phyloP scores from a whole-genome alignment of 108 stramenopile genomes.

The Pelagomonas calceolata region DNA sequence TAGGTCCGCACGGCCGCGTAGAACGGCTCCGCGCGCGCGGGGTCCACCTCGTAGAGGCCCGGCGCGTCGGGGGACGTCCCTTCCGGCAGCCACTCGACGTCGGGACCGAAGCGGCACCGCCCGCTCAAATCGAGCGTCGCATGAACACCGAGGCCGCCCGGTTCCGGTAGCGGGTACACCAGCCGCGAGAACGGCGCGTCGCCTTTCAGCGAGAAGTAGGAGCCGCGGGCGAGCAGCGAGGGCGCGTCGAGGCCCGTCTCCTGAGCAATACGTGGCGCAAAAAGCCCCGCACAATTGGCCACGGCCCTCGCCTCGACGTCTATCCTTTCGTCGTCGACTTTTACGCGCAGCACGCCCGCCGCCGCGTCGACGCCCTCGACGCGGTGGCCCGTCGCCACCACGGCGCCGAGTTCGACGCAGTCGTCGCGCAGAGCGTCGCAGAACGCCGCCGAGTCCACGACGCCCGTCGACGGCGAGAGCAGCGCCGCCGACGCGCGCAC shows the following conservation, averaged over 20 bases:
- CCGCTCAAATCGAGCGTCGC: conserved; percentile 4
- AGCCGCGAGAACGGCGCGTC: background rate
- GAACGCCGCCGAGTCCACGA: background rate
- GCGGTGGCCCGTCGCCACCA: background rate
- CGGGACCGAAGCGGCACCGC: conserved; percentile 1
- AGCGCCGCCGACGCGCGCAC: background rate
- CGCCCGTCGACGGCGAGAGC: background rate
- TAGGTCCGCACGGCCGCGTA: background rate
- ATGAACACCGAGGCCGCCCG: conserved; percentile 9
- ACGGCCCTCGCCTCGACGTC: background rate
- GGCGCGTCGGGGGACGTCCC: background rate
- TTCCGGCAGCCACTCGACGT: conserved; percentile 6
- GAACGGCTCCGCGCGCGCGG: background rate
- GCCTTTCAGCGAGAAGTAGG: background rate
- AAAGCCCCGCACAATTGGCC: background rate
- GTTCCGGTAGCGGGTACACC: conserved; percentile 8
- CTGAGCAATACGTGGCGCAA: background rate
- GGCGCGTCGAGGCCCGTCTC: background rate
- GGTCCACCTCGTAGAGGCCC: background rate
- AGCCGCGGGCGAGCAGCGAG: background rate
- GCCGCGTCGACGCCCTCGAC: background rate
- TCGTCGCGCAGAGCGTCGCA: background rate
- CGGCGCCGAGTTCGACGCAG: background rate
- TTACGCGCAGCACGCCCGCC: background rate
- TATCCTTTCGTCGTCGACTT: background rate